These are phyloP conservation scores for Leucosporidium creatinivorum DNA, from an alignment of 768 basidiomycete genomes.

Conservation along the genomic window DNA sequence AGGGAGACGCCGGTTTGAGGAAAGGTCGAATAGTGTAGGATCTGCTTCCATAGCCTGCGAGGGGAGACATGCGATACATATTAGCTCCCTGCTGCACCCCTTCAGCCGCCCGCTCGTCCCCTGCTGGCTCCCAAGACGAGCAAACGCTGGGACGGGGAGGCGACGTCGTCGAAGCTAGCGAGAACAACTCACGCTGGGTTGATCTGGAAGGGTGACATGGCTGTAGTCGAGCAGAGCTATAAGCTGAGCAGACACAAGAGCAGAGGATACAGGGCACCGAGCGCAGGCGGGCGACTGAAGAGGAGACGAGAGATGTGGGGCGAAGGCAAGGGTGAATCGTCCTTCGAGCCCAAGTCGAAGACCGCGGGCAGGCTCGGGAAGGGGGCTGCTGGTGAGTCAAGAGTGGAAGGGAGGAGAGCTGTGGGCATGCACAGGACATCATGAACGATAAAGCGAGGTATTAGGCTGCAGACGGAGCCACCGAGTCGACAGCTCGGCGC, in stretches of 20 bases:
- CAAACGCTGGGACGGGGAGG: background rate
- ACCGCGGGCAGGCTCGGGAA: background rate
- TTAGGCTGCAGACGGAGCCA: background rate
- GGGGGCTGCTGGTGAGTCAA: too few relatives aligned
- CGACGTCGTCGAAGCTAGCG: too few relatives aligned
- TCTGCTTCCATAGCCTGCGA: constrained; percentile 30
- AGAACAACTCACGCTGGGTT: background rate
- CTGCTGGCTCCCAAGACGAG: too few relatives aligned
- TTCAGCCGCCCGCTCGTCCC: background rate
- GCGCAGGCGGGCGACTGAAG: background rate
- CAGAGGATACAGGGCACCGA: background rate
- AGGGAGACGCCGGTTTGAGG: constrained; percentile 85
- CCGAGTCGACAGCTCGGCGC: background rate
- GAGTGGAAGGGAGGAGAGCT: too few relatives aligned
- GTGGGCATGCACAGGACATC: too few relatives aligned
- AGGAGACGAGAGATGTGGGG: background rate
- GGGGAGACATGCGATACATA: background rate
- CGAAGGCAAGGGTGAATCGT: background rate
- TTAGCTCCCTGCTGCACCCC: background rate
- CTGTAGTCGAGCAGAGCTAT: background rate
- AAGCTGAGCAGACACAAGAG: background rate
- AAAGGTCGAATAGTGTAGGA: constrained; percentile 37
- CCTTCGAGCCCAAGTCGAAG: background rate
- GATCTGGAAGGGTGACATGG: background rate
- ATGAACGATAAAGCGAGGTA: too few relatives aligned